A percentile compares a stretch with the other conserved stretches of the same genome.
These are phyloP conservation scores for Ophidiomyces ophidiicola DNA, from an alignment of 2,329 filamentous ascomycete species.

Conservation along the genomic window DNA sequence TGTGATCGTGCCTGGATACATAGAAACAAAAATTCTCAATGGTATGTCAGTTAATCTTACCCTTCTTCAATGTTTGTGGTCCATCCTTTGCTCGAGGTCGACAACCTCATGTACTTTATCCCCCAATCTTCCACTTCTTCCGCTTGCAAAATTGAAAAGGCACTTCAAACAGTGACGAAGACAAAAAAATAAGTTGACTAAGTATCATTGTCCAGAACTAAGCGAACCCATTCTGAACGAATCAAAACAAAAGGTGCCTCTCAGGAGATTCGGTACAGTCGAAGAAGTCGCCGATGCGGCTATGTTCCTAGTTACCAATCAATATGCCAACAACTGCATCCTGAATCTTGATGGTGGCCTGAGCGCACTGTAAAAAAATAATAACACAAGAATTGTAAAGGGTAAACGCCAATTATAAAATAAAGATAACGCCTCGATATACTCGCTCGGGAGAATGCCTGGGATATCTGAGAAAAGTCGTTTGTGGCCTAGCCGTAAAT, in stretches of 20 bases:
- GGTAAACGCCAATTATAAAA: neutral
- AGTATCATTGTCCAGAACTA: slow-evolving; percentile 30
- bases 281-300: slow-evolving; percentile 73
- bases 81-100: neutral
- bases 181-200: neutral
- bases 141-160: neutral
- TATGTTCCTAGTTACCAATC: slow-evolving; percentile 61
- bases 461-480: too few relatives aligned
- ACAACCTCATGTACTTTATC: slow-evolving; percentile 9
- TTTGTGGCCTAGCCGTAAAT: too few relatives aligned
- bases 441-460: too few relatives aligned
- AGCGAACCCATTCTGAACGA: slow-evolving; percentile 23
- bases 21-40: slow-evolving; percentile 67
- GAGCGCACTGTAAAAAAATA: slow-evolving; percentile 47
- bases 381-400: neutral
- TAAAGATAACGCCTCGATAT: neutral
- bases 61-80: neutral
- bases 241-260: slow-evolving; percentile 45
- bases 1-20: slow-evolving; percentile 70
- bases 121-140: neutral
- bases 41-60: slow-evolving; percentile 38
- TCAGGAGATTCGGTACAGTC: slow-evolving; percentile 52
- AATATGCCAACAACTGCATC: slow-evolving; percentile 76
- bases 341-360: slow-evolving; percentile 77
- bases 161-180: neutral